A percentile compares a stretch with the other conserved stretches of the same genome.
These are phyloP conservation scores for Wickerhamiella galacta DNA, from an alignment of 805 yeast genomes.

Conservation along the genomic window DNA sequence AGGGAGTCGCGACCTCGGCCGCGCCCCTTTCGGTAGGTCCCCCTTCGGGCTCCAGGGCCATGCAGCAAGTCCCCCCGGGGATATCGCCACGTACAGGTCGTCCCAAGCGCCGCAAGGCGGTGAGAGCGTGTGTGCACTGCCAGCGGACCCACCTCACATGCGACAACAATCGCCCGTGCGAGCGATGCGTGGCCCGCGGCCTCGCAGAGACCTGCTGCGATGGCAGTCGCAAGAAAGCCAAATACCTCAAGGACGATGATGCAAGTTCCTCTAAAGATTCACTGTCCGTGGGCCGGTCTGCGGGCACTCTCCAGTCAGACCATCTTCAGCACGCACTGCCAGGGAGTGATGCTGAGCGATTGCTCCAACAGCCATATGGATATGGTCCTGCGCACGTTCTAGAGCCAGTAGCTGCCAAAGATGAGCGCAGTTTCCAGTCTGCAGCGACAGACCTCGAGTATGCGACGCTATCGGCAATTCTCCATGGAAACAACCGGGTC, in stretches of 20 bases:
- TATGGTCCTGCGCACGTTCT: too few relatives aligned
- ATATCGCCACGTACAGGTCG: slow-evolving; percentile 21
- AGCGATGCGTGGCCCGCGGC: slow-evolving; percentile 57
- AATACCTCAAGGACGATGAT: slow-evolving; percentile 46
- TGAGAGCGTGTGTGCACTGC: slow-evolving; percentile 82
- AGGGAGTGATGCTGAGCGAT: too few relatives aligned
- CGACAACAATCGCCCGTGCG: slow-evolving; percentile 70
- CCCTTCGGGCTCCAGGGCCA: too few relatives aligned
- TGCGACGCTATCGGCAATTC: slow-evolving; percentile 20
- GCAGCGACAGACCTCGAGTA: slow-evolving; percentile 24
- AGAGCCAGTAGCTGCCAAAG: too few relatives aligned
- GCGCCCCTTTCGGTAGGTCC: too few relatives aligned
- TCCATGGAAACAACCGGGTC: slow-evolving; percentile 5
- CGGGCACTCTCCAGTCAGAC: too few relatives aligned
- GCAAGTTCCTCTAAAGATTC: neutral
- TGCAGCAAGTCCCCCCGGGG: slow-evolving; percentile 1
- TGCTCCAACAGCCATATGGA: too few relatives aligned
- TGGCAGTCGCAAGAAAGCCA: slow-evolving; percentile 78
- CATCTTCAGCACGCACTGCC: too few relatives aligned
- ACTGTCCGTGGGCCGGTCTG: slow-evolving; percentile 1
- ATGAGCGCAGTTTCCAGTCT: slow-evolving; percentile 22
- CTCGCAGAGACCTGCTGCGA: slow-evolving; percentile 59
- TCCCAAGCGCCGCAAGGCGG: slow-evolving; percentile 45
- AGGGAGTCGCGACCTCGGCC: too few relatives aligned
- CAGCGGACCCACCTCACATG: slow-evolving; percentile 86